Evolutionary conservation across 495 filamentous ascomycete species (phyloP).

Genomic region (Elaphomyces granulatus): DNA sequence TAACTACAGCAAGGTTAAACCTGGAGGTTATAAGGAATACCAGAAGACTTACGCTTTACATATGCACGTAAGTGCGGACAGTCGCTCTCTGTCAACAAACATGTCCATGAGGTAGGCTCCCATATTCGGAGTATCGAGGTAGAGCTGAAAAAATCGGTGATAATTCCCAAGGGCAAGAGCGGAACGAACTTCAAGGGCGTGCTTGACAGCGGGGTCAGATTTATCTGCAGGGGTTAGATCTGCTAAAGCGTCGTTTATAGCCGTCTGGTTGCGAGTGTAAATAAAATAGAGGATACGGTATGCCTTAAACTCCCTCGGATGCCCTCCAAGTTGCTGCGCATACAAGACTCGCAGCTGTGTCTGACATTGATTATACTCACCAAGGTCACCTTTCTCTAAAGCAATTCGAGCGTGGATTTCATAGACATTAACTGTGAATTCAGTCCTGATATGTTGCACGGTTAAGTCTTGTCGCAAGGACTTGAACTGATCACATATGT

Average conservation of each 20-base stretch:
- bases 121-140: slow-evolving; percentile 92
- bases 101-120: slow-evolving; percentile 97
- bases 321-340: slow-evolving; percentile 68
- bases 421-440: slow-evolving; percentile 91
- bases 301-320: slow-evolving; percentile 91
- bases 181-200: slow-evolving; percentile 83
- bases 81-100: slow-evolving; percentile 87
- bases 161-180: slow-evolving; percentile 89
- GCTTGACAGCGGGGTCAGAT: slow-evolving; percentile 64
- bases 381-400: slow-evolving; percentile 94
- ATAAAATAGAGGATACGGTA: slow-evolving; percentile 99
- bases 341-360: slow-evolving; percentile 91
- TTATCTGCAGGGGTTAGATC: slow-evolving; percentile 97
- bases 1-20: slow-evolving; percentile 49
- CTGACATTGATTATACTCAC: slow-evolving; percentile 99
- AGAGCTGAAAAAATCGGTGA: slow-evolving; percentile 91
- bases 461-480: slow-evolving; percentile 96
- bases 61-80: slow-evolving; percentile 76
- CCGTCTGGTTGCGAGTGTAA: slow-evolving; percentile 94
- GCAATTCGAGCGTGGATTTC: slow-evolving; percentile 97
- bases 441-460: slow-evolving; percentile 89
- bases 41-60: slow-evolving; percentile 76
- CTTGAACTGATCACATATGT: slow-evolving; percentile 99
- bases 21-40: background rate
- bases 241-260: slow-evolving; percentile 93